Evolutionary conservation across 2,329 filamentous ascomycete species (phyloP).

Genomic region (Neoascochyta sp.): DNA sequence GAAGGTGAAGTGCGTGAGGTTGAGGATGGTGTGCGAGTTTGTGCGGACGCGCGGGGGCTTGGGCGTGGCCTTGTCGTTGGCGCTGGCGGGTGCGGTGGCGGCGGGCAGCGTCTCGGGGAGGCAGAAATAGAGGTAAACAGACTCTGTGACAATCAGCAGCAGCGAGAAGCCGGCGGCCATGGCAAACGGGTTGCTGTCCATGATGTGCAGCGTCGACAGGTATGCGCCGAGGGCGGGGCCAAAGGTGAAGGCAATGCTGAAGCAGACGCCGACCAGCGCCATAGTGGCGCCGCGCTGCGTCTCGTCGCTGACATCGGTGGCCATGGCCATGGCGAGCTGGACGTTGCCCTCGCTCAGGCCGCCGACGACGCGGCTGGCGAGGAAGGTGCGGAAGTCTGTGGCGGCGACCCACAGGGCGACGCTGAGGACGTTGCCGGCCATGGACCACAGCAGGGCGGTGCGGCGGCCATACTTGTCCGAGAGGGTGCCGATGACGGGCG

Average conservation of each 20-base stretch:
- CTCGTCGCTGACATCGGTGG: constrained; percentile 90
- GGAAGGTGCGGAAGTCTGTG: constrained; percentile 90
- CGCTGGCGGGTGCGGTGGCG: constrained; percentile 15
- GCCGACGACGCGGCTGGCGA: constrained; percentile 87
- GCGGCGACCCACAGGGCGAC: constrained; percentile 93
- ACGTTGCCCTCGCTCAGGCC: constrained; percentile 96
- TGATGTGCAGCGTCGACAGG: constrained; percentile 70
- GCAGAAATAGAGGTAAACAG: constrained; percentile 75
- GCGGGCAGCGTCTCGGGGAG: constrained; percentile 82
- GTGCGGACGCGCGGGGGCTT: constrained; percentile 51
- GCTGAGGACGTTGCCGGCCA: constrained; percentile 88
- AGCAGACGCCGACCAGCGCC: constrained; percentile 94
- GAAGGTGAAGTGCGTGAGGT: constrained; percentile 82
- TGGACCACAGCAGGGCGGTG: constrained; percentile 81
- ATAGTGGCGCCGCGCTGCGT: constrained; percentile 82
- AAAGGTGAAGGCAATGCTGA: constrained; percentile 95
- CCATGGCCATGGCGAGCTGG: constrained; percentile 92
- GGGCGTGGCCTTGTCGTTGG: constrained; percentile 16
- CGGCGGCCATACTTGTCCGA: constrained; percentile 87
- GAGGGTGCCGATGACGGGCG: constrained; percentile 82
- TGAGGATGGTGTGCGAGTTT: constrained; percentile 80
- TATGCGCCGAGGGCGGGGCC: constrained; percentile 88
- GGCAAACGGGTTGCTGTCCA: constrained; percentile 88
- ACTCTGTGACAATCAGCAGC: constrained; percentile 79
- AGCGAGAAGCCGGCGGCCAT: constrained; percentile 87